These are phyloP conservation scores for Penicillium sp. DNA, from an alignment of 2,329 filamentous ascomycete genomes.

Conservation along the genomic window DNA sequence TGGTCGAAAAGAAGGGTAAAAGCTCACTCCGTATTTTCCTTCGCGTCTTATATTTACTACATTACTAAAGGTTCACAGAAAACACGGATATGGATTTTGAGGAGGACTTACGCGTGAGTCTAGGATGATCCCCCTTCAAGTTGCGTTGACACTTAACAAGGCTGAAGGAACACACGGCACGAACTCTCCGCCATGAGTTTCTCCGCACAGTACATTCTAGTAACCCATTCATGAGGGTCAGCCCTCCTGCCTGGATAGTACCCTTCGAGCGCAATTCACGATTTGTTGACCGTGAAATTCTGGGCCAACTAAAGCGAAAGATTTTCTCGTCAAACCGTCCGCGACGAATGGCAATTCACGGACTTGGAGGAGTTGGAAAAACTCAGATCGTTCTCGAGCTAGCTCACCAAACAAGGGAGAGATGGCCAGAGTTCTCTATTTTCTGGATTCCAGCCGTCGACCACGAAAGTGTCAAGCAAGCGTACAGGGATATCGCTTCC, in stretches of 20 bases:
- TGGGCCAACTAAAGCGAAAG: constrained; percentile 12
- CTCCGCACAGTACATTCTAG: too few relatives aligned
- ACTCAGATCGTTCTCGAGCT: constrained; percentile 34
- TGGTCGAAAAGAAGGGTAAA: constrained; percentile 11
- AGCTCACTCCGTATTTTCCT: too few relatives aligned
- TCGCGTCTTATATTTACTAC: neutral
- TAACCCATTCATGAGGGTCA: neutral
- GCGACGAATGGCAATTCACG: constrained; percentile 16
- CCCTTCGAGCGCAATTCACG: neutral
- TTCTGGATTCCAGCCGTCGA: constrained; percentile 36
- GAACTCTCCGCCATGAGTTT: too few relatives aligned
- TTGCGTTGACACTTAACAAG: neutral
- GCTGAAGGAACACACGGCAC: too few relatives aligned
- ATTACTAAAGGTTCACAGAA: neutral
- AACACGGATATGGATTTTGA: constrained; percentile 11
- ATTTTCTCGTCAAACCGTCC: constrained; percentile 3
- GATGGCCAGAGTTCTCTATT: constrained; percentile 23
- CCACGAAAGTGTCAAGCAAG: constrained; percentile 26
- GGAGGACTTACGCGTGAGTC: constrained; percentile 1
- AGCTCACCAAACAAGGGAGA: constrained; percentile 24
- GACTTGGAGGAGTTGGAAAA: constrained; percentile 31
- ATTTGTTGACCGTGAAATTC: constrained; percentile 16
- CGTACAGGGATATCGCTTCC: constrained; percentile 26
- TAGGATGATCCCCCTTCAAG: neutral
- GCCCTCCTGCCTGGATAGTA: neutral